phyloP scores from a whole-genome alignment of 441 rosid genomes.

The Flueggea neowawraea region DNA sequence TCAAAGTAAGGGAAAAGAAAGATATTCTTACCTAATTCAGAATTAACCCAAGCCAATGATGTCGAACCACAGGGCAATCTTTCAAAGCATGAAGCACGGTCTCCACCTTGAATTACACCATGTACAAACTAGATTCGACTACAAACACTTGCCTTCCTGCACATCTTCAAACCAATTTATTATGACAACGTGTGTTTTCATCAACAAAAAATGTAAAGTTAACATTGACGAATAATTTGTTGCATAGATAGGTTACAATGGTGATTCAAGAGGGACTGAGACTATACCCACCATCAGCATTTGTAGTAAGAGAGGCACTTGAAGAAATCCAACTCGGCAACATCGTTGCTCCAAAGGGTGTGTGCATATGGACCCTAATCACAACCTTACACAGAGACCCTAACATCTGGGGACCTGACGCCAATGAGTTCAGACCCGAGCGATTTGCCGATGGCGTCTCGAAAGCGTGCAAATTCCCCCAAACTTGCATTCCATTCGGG shows the following conservation, averaged over 20 bases:
- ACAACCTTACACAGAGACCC: conserved; percentile 63
- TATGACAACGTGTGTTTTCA: too few species aligned
- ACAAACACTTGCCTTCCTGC: too few species aligned
- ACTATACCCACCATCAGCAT: conserved; percentile 63
- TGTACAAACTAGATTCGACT: too few species aligned
- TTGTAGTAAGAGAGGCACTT: conserved; percentile 59
- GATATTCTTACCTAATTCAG: too few species aligned
- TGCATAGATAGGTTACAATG: conserved; percentile 36
- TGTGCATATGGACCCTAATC: conserved; percentile 57
- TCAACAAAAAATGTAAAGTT: too few species aligned
- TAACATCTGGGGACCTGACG: conserved; percentile 55
- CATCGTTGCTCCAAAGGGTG: conserved; percentile 46
- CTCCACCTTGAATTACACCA: too few species aligned
- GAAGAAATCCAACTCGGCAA: conserved; percentile 43
- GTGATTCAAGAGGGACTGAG: conserved; percentile 60
- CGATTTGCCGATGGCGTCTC: conserved; percentile 53
- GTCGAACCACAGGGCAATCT: too few species aligned
- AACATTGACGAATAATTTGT: not conserved
- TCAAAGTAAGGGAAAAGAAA: too few species aligned
- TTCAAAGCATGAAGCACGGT: too few species aligned
- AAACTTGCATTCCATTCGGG: conserved; percentile 70
- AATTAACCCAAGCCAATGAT: too few species aligned
- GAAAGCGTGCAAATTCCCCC: conserved; percentile 61
- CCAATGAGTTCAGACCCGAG: conserved; percentile 60
- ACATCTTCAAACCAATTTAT: not conserved